Percentiles rank a stretch among this genome's conserved stretches.
phyloP scores from a whole-genome alignment of 257 asterid genomes.

The Eucommia ulmoides region DNA sequence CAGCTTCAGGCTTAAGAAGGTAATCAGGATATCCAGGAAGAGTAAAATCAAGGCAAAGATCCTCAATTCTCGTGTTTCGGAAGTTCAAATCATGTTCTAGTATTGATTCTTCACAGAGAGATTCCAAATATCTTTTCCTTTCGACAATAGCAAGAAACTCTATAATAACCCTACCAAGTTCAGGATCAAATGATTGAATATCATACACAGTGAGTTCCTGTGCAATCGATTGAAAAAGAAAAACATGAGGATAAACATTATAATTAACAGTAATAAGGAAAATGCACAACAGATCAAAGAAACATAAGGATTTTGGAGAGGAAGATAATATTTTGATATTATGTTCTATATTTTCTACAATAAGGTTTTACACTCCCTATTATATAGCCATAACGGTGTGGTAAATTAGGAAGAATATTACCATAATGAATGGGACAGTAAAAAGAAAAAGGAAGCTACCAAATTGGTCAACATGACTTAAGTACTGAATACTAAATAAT shows the following conservation, averaged over 20 bases:
- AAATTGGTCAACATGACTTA: too few relatives aligned
- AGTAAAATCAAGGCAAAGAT: constrained; percentile 80
- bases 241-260: constrained; percentile 6
- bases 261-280: constrained; percentile 9
- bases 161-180: constrained; percentile 58
- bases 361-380: too few relatives aligned
- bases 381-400: too few relatives aligned
- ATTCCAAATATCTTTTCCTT: constrained; percentile 42
- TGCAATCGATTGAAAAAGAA: constrained; percentile 4
- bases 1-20: constrained; percentile 27
- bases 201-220: constrained; percentile 76
- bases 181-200: constrained; percentile 77
- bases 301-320: too few relatives aligned
- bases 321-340: too few relatives aligned
- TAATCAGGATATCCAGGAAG: constrained; percentile 97
- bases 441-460: too few relatives aligned
- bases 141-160: constrained; percentile 73
- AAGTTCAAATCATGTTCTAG: too few relatives aligned
- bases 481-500: too few relatives aligned
- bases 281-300: too few relatives aligned
- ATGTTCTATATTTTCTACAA: too few relatives aligned
- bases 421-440: too few relatives aligned
- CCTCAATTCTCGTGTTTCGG: constrained; percentile 58
- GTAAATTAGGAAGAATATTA: too few relatives aligned
- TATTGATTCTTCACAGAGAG: constrained; percentile 23